A percentile compares a stretch with the other conserved stretches of the same genome.
Evolutionary conservation across 2,329 filamentous ascomycete species (phyloP).

Genomic region (Aspergillus ochraceoroseus): DNA sequence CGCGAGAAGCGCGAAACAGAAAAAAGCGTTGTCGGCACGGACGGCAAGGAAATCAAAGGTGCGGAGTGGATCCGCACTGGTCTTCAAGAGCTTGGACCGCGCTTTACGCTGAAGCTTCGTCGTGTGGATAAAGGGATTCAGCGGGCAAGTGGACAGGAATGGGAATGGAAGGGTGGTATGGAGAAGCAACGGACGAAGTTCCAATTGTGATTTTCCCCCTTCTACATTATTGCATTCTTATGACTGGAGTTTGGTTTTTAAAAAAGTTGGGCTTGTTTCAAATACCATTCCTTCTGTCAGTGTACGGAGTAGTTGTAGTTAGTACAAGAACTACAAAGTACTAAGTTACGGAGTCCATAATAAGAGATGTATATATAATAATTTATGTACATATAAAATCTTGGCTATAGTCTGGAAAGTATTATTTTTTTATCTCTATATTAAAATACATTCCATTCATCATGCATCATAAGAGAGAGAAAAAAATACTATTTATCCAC

Average conservation of each 20-base stretch:
- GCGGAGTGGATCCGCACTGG: constrained; percentile 82
- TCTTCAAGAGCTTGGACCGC: constrained; percentile 82
- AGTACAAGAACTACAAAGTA: too few relatives aligned
- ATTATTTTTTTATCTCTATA: too few relatives aligned
- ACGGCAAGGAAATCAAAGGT: constrained; percentile 78
- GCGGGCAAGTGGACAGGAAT: constrained; percentile 71
- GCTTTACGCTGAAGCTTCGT: constrained; percentile 79
- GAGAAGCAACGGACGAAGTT: constrained; percentile 93
- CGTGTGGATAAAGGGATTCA: constrained; percentile 86
- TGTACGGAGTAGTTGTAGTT: too few relatives aligned
- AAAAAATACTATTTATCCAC: too few relatives aligned
- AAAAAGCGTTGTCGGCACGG: constrained; percentile 74
- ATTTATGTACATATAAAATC: too few relatives aligned
- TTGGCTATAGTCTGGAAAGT: too few relatives aligned
- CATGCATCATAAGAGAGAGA: too few relatives aligned
- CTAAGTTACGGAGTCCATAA: too few relatives aligned
- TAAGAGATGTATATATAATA: too few relatives aligned
- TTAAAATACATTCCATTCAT: too few relatives aligned
- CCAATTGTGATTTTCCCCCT: constrained; percentile 59
- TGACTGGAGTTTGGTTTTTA: constrained; percentile 17
- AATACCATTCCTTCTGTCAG: too few relatives aligned
- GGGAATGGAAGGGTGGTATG: constrained; percentile 95
- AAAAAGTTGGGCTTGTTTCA: not conserved
- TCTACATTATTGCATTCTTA: constrained; percentile 14
- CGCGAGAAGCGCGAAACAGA: constrained; percentile 81